Evolutionary conservation across 2,329 filamentous ascomycete species (phyloP).

Genomic region (Uncinocarpus reesii): DNA sequence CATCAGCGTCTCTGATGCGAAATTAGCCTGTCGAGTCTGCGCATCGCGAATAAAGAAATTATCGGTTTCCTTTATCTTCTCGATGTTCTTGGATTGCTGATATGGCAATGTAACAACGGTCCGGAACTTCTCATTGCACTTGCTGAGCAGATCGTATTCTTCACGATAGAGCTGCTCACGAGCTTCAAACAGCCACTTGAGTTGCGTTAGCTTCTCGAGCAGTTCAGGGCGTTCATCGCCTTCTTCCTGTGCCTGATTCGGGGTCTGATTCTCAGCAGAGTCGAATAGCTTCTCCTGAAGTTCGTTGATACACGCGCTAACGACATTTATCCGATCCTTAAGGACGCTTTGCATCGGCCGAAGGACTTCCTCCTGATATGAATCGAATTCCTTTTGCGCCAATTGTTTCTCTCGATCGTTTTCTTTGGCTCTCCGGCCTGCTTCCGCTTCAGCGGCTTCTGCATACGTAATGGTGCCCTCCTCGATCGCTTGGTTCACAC

Average conservation of each 20-base stretch:
- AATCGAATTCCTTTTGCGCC: slow-evolving; percentile 70
- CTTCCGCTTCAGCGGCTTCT: slow-evolving; percentile 71
- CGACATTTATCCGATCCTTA: slow-evolving; percentile 60
- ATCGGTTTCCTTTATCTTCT: slow-evolving; percentile 68
- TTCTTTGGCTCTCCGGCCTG: slow-evolving; percentile 62
- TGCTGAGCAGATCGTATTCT: slow-evolving; percentile 71
- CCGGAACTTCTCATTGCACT: slow-evolving; percentile 77
- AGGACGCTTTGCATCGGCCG: slow-evolving; percentile 72
- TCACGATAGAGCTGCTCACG: slow-evolving; percentile 79
- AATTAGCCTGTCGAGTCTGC: slow-evolving; percentile 58
- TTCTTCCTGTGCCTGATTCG: slow-evolving; percentile 84
- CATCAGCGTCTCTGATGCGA: slow-evolving; percentile 59
- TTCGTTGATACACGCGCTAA: slow-evolving; percentile 67
- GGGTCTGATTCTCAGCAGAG: slow-evolving; percentile 56
- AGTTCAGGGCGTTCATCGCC: slow-evolving; percentile 91
- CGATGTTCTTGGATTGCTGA: slow-evolving; percentile 57
- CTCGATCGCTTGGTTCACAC: slow-evolving; percentile 68
- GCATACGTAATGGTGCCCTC: slow-evolving; percentile 70
- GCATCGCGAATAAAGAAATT: slow-evolving; percentile 76
- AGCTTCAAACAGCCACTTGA: slow-evolving; percentile 95
- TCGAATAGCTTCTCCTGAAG: slow-evolving; percentile 62
- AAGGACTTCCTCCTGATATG: slow-evolving; percentile 74
- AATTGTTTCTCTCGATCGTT: slow-evolving; percentile 59
- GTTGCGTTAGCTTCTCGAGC: slow-evolving; percentile 80
- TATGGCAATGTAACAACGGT: slow-evolving; percentile 77